Evolutionary conservation across 257 asterid genomes (phyloP).

Genomic region (Nyctanthes arbortristis): DNA sequence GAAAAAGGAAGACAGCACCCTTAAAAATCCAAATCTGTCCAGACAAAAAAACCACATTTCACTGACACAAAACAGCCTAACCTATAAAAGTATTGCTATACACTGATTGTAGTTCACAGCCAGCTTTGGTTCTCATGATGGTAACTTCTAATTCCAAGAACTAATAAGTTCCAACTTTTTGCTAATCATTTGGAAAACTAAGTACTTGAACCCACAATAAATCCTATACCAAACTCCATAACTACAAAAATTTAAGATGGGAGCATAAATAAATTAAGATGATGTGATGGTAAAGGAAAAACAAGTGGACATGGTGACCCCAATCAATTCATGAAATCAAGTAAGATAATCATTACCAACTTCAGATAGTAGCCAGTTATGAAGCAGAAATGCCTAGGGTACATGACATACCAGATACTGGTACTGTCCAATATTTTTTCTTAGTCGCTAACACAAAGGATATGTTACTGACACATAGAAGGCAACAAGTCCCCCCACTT

Average conservation of each 20-base stretch:
- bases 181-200: background rate
- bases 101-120: slow-evolving; percentile 1
- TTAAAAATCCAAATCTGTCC: background rate
- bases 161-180: background rate
- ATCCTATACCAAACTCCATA: background rate
- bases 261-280: background rate
- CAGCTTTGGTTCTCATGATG: background rate
- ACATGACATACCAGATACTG: background rate
- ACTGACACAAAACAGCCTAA: background rate
- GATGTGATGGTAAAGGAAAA: background rate
- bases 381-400: background rate
- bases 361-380: background rate
- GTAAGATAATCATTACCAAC: background rate
- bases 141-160: background rate
- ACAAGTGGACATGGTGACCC: background rate
- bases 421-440: background rate
- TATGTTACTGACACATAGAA: background rate
- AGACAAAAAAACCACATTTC: background rate
- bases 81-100: background rate
- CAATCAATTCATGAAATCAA: background rate
- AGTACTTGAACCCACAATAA: background rate
- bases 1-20: too few relatives aligned
- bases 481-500: background rate
- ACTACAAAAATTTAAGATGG: background rate
- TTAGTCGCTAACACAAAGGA: background rate